Evolutionary conservation across 306 rosid species (phyloP).

Genomic region (Ceratonia siliqua): DNA sequence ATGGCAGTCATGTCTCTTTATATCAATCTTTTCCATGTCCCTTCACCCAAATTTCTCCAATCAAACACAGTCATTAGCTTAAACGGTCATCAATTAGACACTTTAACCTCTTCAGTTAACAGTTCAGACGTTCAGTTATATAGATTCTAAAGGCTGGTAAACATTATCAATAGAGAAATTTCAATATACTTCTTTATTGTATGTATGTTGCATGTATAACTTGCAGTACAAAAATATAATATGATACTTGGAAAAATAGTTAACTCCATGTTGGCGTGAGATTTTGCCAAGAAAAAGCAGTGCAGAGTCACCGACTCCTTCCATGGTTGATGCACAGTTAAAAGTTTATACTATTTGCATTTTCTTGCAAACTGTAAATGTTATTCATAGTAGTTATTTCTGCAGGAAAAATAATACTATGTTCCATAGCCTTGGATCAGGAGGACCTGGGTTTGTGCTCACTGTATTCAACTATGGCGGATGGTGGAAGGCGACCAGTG

Average conservation of each 20-base stretch:
- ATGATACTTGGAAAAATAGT: background rate
- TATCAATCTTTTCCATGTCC: background rate
- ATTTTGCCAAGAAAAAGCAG: conserved; percentile 2
- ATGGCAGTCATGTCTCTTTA: background rate
- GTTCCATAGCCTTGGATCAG: conserved; percentile 21
- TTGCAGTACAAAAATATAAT: background rate
- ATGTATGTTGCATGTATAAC: conserved; percentile 8
- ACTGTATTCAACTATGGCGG: conserved; percentile 73
- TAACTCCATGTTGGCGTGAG: conserved; percentile 12
- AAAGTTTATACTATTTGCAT: conserved; percentile 2
- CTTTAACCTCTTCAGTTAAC: background rate
- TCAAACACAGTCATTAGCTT: background rate
- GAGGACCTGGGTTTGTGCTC: conserved; percentile 49
- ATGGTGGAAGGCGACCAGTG: conserved; percentile 77
- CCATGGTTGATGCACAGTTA: conserved; percentile 10
- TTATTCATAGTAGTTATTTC: background rate
- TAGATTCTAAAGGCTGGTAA: conserved; percentile 12
- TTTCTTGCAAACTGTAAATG: background rate
- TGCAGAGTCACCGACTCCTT: conserved; percentile 4
- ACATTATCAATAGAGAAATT: background rate
- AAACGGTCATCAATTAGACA: background rate
- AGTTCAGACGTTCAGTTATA: conserved; percentile 5
- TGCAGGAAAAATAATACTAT: conserved; percentile 22
- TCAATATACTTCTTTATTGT: conserved; percentile 2
- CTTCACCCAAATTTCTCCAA: background rate